Evolutionary conservation across 2,329 filamentous ascomycete genomes (phyloP).

Genomic region (Curvularia eragrostidis): DNA sequence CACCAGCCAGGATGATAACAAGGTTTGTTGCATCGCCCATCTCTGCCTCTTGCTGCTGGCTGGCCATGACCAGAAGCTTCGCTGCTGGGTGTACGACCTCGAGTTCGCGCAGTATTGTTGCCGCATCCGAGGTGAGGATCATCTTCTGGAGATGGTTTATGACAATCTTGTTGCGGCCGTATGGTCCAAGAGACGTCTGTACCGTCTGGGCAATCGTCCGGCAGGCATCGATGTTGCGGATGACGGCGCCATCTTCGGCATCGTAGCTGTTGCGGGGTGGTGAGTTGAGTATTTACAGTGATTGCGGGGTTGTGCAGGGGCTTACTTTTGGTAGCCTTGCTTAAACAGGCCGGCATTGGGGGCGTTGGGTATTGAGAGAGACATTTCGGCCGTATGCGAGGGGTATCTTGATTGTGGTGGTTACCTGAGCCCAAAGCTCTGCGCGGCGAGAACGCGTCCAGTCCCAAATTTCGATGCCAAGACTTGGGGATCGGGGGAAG

Average conservation of each 20-base stretch:
- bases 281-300: constrained; percentile 35
- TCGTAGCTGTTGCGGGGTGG: constrained; percentile 76
- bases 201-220: constrained; percentile 94
- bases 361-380: constrained; percentile 92
- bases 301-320: constrained; percentile 31
- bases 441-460: constrained; percentile 38
- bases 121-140: constrained; percentile 97
- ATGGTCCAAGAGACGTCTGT: constrained; percentile 94
- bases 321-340: constrained; percentile 92
- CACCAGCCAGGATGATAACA: constrained; percentile 93
- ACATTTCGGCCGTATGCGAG: constrained; percentile 67
- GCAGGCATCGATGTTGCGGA: constrained; percentile 99
- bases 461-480: constrained; percentile 28
- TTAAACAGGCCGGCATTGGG: constrained; percentile 96
- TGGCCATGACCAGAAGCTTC: constrained; percentile 97
- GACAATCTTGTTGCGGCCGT: constrained; percentile 98
- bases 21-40: constrained; percentile 99
- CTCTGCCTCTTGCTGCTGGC: constrained; percentile 97
- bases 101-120: constrained; percentile 95
- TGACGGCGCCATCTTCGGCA: constrained; percentile 96
- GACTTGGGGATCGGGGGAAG: constrained; percentile 20
- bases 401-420: constrained; percentile 41
- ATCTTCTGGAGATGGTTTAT: constrained; percentile 99
- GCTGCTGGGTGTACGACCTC: constrained; percentile 98
- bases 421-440: constrained; percentile 26